Base-by-base conservation (phyloP, 2,329 filamentous ascomycete genomes). In the Monosporascus ibericus region DNA sequence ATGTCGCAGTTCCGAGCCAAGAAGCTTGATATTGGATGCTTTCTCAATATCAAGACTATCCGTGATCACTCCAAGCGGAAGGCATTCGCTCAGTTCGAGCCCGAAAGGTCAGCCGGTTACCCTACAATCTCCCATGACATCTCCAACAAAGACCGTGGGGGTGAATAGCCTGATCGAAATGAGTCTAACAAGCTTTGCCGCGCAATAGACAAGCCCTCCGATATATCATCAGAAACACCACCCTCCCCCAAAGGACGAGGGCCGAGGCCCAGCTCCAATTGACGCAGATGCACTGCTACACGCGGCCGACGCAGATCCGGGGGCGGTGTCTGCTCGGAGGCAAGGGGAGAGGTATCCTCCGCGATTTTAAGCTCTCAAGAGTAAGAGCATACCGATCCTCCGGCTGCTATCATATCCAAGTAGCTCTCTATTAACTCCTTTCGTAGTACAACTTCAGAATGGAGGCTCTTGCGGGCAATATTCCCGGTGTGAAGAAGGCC, bases 21-120 rank as follows among this genome's bases (percentile, higher is more conserved):
- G 74, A 92, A 86, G 78, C 85, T 96, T 62, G 91, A 97, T 63
- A 75, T 97, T 61, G 86, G 88, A 69, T 90, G 90, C 69, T 96
- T 88, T 68, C 72, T 95, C 74, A 96, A 96, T 68, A 83, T 87
- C 69, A 86, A 87, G 61, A 82, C 89, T 60, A 87, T 99, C 68
- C 90, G 94, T 64, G 94, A 99, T 72, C 90, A 97, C 75, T 92
- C 91, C 51, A 99, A 97, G 82, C 88, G 94, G 65, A 92, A 95
- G 75, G 89, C 91, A 54, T 96, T 92, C 66, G 88, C 87, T 67
- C 79, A 90, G 68, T 77, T 87, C 67, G 94, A 99, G 76, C 84
- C 91, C 5, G 88, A 96, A 74, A 87, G 92, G 92, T 95, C 77
- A 58, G 70, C 58, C 59, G 50, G 48, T 34, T 37, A 53, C 20